Percentiles rank a stretch among this genome's conserved stretches.
Evolutionary conservation across 1,284 basidiomycete genomes (phyloP).

Genomic region (Garcileccinum viscosum): DNA sequence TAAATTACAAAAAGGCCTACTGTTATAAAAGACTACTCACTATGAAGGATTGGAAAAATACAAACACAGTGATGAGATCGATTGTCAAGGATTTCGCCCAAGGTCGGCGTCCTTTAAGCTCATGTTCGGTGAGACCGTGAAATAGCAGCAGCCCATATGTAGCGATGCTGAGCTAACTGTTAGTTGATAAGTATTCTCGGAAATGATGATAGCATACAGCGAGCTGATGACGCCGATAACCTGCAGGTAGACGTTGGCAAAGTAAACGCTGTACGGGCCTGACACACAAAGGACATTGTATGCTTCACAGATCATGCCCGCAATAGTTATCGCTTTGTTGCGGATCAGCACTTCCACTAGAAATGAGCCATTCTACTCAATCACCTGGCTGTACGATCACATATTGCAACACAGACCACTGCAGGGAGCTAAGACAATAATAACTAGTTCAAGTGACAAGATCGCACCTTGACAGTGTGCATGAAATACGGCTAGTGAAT

Average conservation of each 20-base stretch:
- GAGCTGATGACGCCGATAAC: slow-evolving; percentile 72
- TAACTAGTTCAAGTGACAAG: background rate
- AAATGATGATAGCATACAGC: slow-evolving; percentile 60
- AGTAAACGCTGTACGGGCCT: slow-evolving; percentile 63
- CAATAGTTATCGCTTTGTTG: slow-evolving; percentile 55
- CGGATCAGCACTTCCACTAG: slow-evolving; percentile 36
- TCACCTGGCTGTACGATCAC: slow-evolving; percentile 77
- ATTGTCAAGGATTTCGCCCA: slow-evolving; percentile 83
- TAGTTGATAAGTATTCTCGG: background rate
- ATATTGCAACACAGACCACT: slow-evolving; percentile 87
- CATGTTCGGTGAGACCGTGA: slow-evolving; percentile 81
- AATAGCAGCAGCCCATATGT: slow-evolving; percentile 82
- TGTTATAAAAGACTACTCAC: slow-evolving; percentile 47
- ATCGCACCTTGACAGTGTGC: slow-evolving; percentile 78
- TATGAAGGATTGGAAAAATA: slow-evolving; percentile 79
- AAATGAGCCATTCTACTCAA: slow-evolving; percentile 11
- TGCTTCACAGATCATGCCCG: slow-evolving; percentile 76
- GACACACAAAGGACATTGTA: slow-evolving; percentile 71
- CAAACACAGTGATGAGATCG: slow-evolving; percentile 87
- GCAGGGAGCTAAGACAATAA: slow-evolving; percentile 4
- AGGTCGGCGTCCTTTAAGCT: slow-evolving; percentile 74
- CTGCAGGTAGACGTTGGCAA: slow-evolving; percentile 75
- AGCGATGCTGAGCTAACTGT: slow-evolving; percentile 58
- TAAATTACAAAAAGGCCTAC: background rate
- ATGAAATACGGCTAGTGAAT: slow-evolving; percentile 76